Evolutionary conservation across 495 filamentous ascomycete genomes (phyloP), one percentile per base, ranked within the genome.

Genomic region (Hypoxylon perforatum): DNA sequence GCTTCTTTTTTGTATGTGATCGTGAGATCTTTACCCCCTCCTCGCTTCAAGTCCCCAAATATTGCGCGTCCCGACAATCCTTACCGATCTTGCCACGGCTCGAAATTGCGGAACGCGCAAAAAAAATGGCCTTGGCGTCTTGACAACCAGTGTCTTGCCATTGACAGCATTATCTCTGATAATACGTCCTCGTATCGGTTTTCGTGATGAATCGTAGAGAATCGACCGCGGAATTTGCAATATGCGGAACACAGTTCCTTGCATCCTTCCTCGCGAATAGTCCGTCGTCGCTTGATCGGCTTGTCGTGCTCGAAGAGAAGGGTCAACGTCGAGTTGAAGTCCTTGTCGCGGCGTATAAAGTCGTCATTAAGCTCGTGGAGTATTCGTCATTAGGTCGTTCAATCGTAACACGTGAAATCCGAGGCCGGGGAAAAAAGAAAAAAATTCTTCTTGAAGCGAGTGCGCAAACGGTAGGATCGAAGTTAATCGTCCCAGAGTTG

Each of bases 121-220:
- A 63, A 67, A n/a, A n/a, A n/a, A n/a, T n/a, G 69, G 67, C 73
- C 76, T 74, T 67, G 71, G 64, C 74, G 50, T 77, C 65, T 75
- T 74, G 78, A 80, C 80, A 82, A 69, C 78, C 78, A 79, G 79
- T 79, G 79, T 76, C 76, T n/a, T 69, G 75, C 78, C 73, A 65
- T 57, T 10, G 63, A 70, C 39, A 65, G 72, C 61, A 61, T 55
- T 71, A 79, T 77, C 67, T 69, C 80, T 62, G 75, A 76, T 77
- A 76, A 17, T 61, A 28, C 64, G 72, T 61, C 60, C 47, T 55
- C 53, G 50, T 52, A 56, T 52, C 58, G 69, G 73, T 71, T 79
- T n/a, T 62, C 63, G 44, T 76, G 61, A 55, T 46, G 73, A 78
- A 75, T 67, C 51, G 35, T 57, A 54, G 71, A 54, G 71, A 70